A percentile compares a stretch with the other conserved stretches of the same genome.
phyloP scores from a whole-genome alignment of 805 yeast genomes.

The Lipomyces yamadae region DNA sequence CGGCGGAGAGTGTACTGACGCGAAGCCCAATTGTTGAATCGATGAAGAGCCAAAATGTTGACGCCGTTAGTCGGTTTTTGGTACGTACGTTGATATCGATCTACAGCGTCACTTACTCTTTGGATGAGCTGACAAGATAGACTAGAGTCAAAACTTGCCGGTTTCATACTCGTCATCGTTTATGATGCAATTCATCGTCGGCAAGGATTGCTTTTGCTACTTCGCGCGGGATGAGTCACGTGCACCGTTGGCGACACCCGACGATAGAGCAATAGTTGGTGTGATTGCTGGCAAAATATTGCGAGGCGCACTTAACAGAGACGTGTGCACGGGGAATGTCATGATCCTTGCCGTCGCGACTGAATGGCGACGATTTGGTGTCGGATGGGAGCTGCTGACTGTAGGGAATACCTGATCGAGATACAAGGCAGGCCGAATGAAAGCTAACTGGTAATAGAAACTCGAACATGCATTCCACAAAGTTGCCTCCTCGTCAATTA shows the following conservation, averaged over 20 bases:
- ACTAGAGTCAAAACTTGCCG: constrained; percentile 20
- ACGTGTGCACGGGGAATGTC: constrained; percentile 22
- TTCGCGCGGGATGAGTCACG: constrained; percentile 14
- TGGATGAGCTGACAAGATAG: background rate
- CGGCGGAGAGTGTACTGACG: background rate
- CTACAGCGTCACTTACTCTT: background rate
- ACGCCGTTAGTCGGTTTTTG: constrained; percentile 1
- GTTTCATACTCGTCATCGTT: constrained; percentile 25
- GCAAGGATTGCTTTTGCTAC: constrained; percentile 15
- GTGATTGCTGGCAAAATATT: constrained; percentile 24
- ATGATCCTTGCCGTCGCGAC: constrained; percentile 33
- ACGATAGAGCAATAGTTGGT: constrained; percentile 16
- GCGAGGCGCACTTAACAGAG: constrained; percentile 1
- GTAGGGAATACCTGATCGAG: constrained; percentile 10
- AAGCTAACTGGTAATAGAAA: background rate
- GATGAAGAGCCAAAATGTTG: constrained; percentile 5
- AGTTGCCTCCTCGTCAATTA: background rate
- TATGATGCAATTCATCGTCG: constrained; percentile 27
- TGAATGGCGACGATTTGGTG: constrained; percentile 24
- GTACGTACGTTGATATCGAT: background rate
- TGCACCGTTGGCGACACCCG: background rate
- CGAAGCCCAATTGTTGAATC: background rate
- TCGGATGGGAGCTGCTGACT: constrained; percentile 23
- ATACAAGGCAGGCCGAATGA: background rate
- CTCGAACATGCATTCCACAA: constrained; percentile 14